A percentile compares a stretch with the other conserved stretches of the same genome.
These are phyloP conservation scores for Syncephalastrum racemosum DNA, from an alignment of 371 early-diverging fungal genomes.

Conservation along the genomic window DNA sequence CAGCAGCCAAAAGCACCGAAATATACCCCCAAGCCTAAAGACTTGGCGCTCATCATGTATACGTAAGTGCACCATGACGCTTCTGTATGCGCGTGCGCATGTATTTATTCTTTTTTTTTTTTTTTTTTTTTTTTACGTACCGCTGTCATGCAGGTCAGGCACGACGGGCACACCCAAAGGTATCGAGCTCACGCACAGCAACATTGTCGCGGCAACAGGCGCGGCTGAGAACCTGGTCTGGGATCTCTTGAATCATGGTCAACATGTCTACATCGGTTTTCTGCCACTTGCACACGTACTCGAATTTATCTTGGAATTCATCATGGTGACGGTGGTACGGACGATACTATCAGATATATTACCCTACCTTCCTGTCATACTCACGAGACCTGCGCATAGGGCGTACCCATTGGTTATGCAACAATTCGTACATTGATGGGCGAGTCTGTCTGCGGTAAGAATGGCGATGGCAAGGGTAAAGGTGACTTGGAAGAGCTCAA, in stretches of 20 bases:
- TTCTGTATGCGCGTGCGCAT: background rate
- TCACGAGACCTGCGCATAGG: constrained; percentile 19
- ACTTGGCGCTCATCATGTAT: constrained; percentile 86
- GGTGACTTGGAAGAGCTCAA: constrained; percentile 87
- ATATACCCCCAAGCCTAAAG: constrained; percentile 57
- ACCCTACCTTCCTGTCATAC: background rate
- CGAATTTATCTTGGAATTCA: constrained; percentile 71
- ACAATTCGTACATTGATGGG: constrained; percentile 78
- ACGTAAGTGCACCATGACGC: constrained; percentile 18
- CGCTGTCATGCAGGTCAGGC: constrained; percentile 62
- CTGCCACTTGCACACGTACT: constrained; percentile 92
- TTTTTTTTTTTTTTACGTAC: background rate
- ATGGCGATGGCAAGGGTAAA: constrained; percentile 70
- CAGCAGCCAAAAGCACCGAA: constrained; percentile 20
- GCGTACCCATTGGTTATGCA: constrained; percentile 80
- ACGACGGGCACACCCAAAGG: constrained; percentile 83
- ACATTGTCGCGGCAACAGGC: constrained; percentile 69
- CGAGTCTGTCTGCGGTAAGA: constrained; percentile 65
- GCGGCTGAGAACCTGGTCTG: constrained; percentile 47
- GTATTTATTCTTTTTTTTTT: constrained; percentile 1
- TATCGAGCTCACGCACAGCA: constrained; percentile 64
- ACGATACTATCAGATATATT: background rate
- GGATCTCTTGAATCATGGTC: constrained; percentile 33
- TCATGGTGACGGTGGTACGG: constrained; percentile 41
- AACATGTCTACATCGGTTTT: constrained; percentile 76